Evolutionary conservation across 129 eudicot genomes (phyloP), one percentile per base, ranked within the genome.

Genomic region (Logfia minima): DNA sequence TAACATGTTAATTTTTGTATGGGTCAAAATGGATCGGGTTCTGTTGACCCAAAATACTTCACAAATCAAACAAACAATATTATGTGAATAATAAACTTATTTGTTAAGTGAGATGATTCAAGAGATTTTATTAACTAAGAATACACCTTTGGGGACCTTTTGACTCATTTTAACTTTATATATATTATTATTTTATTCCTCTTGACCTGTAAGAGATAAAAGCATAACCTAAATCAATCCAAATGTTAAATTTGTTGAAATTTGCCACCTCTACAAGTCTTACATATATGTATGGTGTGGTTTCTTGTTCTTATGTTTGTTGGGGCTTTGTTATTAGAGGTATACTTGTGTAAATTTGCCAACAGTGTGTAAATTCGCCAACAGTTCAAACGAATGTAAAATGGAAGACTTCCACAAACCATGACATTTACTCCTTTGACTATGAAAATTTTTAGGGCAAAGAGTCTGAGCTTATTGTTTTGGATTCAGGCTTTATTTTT

Each of bases 71-170:
- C 26, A 24, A 24, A 24, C 26, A 0, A 29, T 19, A 52, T n/a
- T 59, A 52, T 31, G 5, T 51, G 26, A 4, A 32, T 31, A 19
- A 29, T 31, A 1, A 18, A 31, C n/a, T 18, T 17, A 11, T 52
- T 55, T 31, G 28, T 58, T 13, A 6, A 32, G 9, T 22, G 55
- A 58, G 53, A 16, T 34, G 43, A 58, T 35, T 72, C 18, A 56
- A 34, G 28, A 21, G 51, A 28, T 72, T 48, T 71, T 52, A 28
- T 52, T 64, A 61, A 29, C 29, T n/a, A 53, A 51, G 55, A 71
- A 34, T 10, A 71, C 43, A 24, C 62, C 62, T 29, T 32, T 52
- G 9, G 63, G 39, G 8, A 39, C 8, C 65, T 28, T 53, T 72
- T 62, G 28, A 58, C 53, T 34, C 51, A 11, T 32, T 72, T 34